Evolutionary conservation across 1,139 yeast genomes (phyloP).

Genomic region (Geotrichum histeridarum): DNA sequence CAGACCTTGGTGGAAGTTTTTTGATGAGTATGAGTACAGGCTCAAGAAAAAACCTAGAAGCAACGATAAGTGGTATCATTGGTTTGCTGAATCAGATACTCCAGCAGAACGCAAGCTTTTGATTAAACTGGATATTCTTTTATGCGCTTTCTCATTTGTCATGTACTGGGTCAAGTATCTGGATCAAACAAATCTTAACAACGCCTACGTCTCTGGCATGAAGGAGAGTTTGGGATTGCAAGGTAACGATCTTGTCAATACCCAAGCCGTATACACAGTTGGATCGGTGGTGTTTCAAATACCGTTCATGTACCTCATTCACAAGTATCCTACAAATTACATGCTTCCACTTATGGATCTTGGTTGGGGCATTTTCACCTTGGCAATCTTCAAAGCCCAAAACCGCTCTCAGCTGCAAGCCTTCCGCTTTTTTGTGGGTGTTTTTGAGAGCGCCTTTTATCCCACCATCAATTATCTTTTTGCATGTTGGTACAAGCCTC

Average conservation of each 20-base stretch:
- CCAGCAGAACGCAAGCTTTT: slow-evolving; percentile 50
- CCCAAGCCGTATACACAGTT: slow-evolving; percentile 53
- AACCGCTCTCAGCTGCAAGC: slow-evolving; percentile 50
- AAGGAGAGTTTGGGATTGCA: slow-evolving; percentile 53
- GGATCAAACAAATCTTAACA: slow-evolving; percentile 52
- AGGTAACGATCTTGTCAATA: slow-evolving; percentile 62
- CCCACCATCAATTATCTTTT: slow-evolving; percentile 57
- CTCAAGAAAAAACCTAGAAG: background rate
- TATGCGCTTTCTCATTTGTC: slow-evolving; percentile 56
- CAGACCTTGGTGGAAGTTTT: slow-evolving; percentile 59
- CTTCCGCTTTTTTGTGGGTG: slow-evolving; percentile 56
- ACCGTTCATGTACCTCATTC: slow-evolving; percentile 40
- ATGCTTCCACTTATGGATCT: slow-evolving; percentile 56
- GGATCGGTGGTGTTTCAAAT: slow-evolving; percentile 57
- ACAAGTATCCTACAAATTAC: slow-evolving; percentile 48
- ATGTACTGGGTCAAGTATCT: slow-evolving; percentile 69
- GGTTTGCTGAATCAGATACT: slow-evolving; percentile 59
- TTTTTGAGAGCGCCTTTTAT: slow-evolving; percentile 57
- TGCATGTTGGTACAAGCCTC: slow-evolving; percentile 57
- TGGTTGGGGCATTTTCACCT: slow-evolving; percentile 63
- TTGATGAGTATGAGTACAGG: slow-evolving; percentile 54
- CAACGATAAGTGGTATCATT: slow-evolving; percentile 46
- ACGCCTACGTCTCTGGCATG: slow-evolving; percentile 68
- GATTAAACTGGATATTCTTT: slow-evolving; percentile 55
- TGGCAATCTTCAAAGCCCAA: slow-evolving; percentile 48